These are phyloP conservation scores for Monosporascus sp. DNA, from an alignment of 2,329 filamentous ascomycete genomes.

Conservation along the genomic window DNA sequence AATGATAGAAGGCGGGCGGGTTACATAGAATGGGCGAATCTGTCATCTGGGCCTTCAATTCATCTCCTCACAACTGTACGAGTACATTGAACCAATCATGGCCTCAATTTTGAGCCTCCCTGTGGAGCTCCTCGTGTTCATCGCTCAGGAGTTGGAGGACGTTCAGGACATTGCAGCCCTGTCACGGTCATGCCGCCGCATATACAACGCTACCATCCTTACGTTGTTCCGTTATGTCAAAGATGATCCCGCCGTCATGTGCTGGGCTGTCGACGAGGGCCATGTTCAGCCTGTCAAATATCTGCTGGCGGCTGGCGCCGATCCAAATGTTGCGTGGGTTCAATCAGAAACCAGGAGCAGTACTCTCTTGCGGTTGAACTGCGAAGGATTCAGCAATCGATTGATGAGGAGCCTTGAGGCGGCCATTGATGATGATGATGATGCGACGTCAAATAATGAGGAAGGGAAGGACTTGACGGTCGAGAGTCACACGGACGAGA, in stretches of 20 bases:
- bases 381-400: too few species aligned
- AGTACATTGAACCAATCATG: slow-evolving; percentile 3
- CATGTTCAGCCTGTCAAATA: slow-evolving; percentile 5
- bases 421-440: background rate
- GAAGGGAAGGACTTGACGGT: background rate
- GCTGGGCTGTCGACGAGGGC: slow-evolving; percentile 13
- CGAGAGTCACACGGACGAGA: background rate
- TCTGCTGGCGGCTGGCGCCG: slow-evolving; percentile 12
- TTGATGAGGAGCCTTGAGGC: background rate
- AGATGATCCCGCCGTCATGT: slow-evolving; percentile 8
- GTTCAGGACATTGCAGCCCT: slow-evolving; percentile 10
- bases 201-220: slow-evolving; percentile 4
- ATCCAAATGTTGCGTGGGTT: slow-evolving; percentile 8
- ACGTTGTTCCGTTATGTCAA: slow-evolving; percentile 9
- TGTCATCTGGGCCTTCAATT: too few species aligned
- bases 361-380: too few species aligned
- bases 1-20: too few species aligned
- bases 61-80: too few species aligned
- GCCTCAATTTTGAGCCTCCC: slow-evolving; percentile 10
- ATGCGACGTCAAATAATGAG: background rate
- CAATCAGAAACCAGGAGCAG: background rate
- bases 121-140: slow-evolving; percentile 9
- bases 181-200: slow-evolving; percentile 12
- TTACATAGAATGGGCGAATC: too few species aligned
- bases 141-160: slow-evolving; percentile 2